These are phyloP conservation scores for Coniochaeta sp. DNA, from an alignment of 2,329 filamentous ascomycete species.

Conservation along the genomic window DNA sequence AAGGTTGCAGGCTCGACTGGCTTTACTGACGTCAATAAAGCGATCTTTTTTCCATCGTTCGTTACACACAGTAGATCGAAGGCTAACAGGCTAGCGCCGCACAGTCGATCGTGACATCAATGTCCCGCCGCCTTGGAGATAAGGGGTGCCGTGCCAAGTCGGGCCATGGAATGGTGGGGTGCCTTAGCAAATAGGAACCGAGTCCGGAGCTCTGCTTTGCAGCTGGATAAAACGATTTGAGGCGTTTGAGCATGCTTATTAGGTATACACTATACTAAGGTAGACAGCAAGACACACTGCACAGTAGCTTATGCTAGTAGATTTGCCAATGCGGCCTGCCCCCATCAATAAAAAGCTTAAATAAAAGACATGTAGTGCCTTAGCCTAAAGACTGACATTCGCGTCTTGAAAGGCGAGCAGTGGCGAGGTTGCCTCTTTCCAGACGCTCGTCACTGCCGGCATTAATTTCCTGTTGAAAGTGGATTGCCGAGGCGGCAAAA, in stretches of 20 bases:
- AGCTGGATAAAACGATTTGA: too few species aligned
- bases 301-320: too few species aligned
- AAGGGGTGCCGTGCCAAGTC: too few species aligned
- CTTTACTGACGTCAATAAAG: background rate
- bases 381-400: background rate
- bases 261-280: too few species aligned
- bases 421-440: background rate
- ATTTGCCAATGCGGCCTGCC: background rate
- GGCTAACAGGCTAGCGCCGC: background rate
- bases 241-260: too few species aligned
- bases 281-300: too few species aligned
- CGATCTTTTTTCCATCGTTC: too few species aligned
- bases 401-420: background rate
- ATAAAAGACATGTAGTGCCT: background rate
- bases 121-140: background rate
- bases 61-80: too few species aligned
- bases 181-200: background rate
- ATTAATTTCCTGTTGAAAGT: background rate
- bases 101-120: background rate
- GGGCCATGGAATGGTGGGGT: background rate
- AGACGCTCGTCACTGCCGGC: background rate
- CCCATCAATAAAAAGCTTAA: background rate
- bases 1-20: slow-evolving; percentile 9
- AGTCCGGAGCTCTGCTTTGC: background rate
- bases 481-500: background rate